Evolutionary conservation across 805 yeast species (phyloP).

Genomic region (Vanderwaltozyma tropicalis): DNA sequence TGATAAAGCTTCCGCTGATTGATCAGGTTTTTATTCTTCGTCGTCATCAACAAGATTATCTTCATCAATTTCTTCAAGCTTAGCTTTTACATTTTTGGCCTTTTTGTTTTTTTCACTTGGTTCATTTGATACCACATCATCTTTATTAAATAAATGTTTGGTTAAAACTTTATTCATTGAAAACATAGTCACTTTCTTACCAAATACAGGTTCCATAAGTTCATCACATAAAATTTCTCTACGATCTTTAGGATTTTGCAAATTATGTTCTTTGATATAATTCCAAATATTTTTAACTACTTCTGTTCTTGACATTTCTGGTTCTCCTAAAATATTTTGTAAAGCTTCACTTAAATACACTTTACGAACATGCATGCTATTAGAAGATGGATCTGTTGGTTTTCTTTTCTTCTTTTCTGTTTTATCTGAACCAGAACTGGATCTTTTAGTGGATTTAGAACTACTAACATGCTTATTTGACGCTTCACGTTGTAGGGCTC

Average conservation of each 20-base stretch:
- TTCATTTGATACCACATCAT: conserved; percentile 9
- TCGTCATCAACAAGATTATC: neutral
- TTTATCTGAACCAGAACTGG: conserved; percentile 2
- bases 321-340: conserved; percentile 37
- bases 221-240: conserved; percentile 59
- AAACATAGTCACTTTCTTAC: conserved; percentile 48
- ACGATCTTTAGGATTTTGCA: conserved; percentile 60
- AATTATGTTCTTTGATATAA: conserved; percentile 48
- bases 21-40: neutral
- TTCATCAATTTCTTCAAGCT: neutral
- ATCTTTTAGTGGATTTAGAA: conserved; percentile 3
- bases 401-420: conserved; percentile 5
- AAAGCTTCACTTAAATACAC: conserved; percentile 45
- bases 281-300: conserved; percentile 63
- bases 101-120: neutral
- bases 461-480: no score
- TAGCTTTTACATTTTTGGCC: neutral
- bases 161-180: conserved; percentile 45
- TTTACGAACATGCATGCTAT: conserved; percentile 30
- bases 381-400: conserved; percentile 16
- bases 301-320: conserved; percentile 50
- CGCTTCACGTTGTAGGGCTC: conserved; percentile 31
- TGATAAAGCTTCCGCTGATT: neutral
- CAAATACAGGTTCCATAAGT: conserved; percentile 46
- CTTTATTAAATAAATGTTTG: conserved; percentile 37